Percentiles rank a stretch among this genome's conserved stretches.
Evolutionary conservation across 805 yeast genomes (phyloP).

Genomic region (Kuraishia hungarica): DNA sequence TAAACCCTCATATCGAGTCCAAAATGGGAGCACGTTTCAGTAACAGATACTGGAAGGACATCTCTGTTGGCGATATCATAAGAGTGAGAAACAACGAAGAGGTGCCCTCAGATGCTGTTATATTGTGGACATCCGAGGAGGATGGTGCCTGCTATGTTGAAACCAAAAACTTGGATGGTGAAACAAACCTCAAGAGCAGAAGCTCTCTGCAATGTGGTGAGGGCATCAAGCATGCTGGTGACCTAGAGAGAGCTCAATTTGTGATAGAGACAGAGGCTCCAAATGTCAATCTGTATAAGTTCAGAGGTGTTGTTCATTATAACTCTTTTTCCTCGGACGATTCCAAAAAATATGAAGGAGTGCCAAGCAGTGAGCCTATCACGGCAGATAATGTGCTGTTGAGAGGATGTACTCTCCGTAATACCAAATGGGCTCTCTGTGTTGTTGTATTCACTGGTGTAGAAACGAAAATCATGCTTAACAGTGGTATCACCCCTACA

Average conservation of each 20-base stretch:
- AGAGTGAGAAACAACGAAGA: conserved; percentile 69
- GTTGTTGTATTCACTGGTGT: conserved; percentile 68
- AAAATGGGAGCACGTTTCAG: conserved; percentile 28
- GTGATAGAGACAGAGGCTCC: conserved; percentile 69
- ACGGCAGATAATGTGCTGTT: conserved; percentile 55
- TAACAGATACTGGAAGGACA: conserved; percentile 49
- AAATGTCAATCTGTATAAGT: conserved; percentile 52
- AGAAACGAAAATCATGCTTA: conserved; percentile 71
- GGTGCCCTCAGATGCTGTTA: conserved; percentile 66
- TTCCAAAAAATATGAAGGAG: conserved; percentile 13
- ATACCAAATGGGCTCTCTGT: conserved; percentile 72
- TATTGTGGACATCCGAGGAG: conserved; percentile 56
- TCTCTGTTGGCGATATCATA: conserved; percentile 65
- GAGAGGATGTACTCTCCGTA: conserved; percentile 66
- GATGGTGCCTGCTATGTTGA: conserved; percentile 65
- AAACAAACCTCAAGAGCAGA: conserved; percentile 62
- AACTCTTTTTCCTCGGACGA: conserved; percentile 17
- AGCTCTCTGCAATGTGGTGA: conserved; percentile 44
- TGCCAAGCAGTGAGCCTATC: conserved; percentile 43
- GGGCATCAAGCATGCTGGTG: conserved; percentile 44
- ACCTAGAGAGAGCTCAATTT: conserved; percentile 48
- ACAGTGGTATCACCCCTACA: conserved; percentile 72
- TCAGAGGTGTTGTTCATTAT: conserved; percentile 59
- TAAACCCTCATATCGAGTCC: conserved; percentile 22
- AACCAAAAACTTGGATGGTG: conserved; percentile 67